phyloP scores from a whole-genome alignment of 768 basidiomycete species.

The Dentipellis sp. region DNA sequence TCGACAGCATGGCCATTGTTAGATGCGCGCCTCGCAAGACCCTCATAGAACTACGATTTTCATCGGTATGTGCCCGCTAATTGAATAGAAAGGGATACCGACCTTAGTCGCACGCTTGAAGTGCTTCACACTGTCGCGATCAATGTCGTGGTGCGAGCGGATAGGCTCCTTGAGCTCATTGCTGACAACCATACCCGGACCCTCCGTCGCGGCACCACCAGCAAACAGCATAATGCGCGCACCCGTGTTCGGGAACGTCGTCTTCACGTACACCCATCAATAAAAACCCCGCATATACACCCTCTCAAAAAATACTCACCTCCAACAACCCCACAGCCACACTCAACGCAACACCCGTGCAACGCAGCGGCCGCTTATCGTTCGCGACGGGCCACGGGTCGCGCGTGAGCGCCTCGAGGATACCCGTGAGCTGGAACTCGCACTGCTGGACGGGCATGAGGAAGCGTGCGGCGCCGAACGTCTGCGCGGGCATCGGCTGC shows the following conservation, averaged over 20 bases:
- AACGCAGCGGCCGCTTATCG: constrained; percentile 87
- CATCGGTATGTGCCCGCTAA: not conserved
- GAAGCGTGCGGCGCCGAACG: constrained; percentile 85
- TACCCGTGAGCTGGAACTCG: constrained; percentile 93
- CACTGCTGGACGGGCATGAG: constrained; percentile 84
- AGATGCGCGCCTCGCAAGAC: constrained; percentile 83
- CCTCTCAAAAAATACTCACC: constrained; percentile 34
- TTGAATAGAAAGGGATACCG: not conserved
- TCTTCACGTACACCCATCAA: constrained; percentile 25
- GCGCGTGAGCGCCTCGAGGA: constrained; percentile 77
- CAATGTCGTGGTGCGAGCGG: constrained; percentile 97
- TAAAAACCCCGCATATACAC: not conserved
- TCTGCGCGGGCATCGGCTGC: constrained; percentile 69
- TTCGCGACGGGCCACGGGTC: constrained; percentile 98
- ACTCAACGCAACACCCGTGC: constrained; percentile 90
- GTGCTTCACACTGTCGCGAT: constrained; percentile 92
- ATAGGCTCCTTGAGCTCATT: constrained; percentile 96
- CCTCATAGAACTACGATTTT: constrained; percentile 79
- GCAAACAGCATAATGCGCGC: constrained; percentile 94
- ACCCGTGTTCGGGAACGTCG: constrained; percentile 92
- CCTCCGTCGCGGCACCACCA: constrained; percentile 93
- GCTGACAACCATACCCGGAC: constrained; percentile 93
- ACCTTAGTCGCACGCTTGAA: constrained; percentile 97
- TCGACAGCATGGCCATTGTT: constrained; percentile 94
- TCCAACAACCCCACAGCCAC: constrained; percentile 92